A percentile compares a stretch with the other conserved stretches of the same genome.
phyloP scores from a whole-genome alignment of 768 basidiomycete genomes.

The Lactarius psammicola region DNA sequence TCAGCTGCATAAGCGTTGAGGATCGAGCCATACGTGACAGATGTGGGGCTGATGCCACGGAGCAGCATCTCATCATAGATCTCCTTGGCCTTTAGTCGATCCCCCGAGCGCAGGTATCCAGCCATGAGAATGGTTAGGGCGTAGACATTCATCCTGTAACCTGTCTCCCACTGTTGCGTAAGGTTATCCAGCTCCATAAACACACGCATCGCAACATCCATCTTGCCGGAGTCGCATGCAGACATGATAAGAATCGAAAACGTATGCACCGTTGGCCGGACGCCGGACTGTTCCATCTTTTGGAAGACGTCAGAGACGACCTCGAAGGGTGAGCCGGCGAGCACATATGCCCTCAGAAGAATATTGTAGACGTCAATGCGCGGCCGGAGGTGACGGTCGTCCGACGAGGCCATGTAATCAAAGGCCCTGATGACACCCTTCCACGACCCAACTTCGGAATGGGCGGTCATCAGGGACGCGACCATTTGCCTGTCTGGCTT shows the following conservation, averaged over 20 bases:
- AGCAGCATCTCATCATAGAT: slow-evolving; percentile 71
- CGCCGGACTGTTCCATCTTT: slow-evolving; percentile 46
- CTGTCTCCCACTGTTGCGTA: slow-evolving; percentile 38
- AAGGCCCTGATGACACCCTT: slow-evolving; percentile 67
- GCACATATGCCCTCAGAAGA: slow-evolving; percentile 79
- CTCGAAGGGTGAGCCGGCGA: slow-evolving; percentile 73
- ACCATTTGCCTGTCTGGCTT: slow-evolving; percentile 64
- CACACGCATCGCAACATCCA: slow-evolving; percentile 64
- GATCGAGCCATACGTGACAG: slow-evolving; percentile 67
- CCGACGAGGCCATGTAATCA: slow-evolving; percentile 50
- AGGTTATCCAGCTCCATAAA: slow-evolving; percentile 64
- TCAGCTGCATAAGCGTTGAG: slow-evolving; percentile 59
- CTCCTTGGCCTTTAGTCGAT: slow-evolving; percentile 54
- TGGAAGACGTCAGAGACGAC: slow-evolving; percentile 62
- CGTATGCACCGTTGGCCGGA: slow-evolving; percentile 60
- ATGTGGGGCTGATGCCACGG: slow-evolving; percentile 62
- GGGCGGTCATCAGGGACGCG: slow-evolving; percentile 73
- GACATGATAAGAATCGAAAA: slow-evolving; percentile 78
- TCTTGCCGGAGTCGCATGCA: slow-evolving; percentile 68
- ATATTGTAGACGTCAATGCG: slow-evolving; percentile 70
- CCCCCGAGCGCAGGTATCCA: slow-evolving; percentile 59
- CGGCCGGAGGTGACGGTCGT: slow-evolving; percentile 40
- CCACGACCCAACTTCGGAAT: slow-evolving; percentile 82
- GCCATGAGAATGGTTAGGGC: slow-evolving; percentile 74
- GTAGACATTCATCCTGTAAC: slow-evolving; percentile 51